Conservation (phyloP, 2,329 filamentous ascomycete species). For the Neurospora crassa region DNA sequence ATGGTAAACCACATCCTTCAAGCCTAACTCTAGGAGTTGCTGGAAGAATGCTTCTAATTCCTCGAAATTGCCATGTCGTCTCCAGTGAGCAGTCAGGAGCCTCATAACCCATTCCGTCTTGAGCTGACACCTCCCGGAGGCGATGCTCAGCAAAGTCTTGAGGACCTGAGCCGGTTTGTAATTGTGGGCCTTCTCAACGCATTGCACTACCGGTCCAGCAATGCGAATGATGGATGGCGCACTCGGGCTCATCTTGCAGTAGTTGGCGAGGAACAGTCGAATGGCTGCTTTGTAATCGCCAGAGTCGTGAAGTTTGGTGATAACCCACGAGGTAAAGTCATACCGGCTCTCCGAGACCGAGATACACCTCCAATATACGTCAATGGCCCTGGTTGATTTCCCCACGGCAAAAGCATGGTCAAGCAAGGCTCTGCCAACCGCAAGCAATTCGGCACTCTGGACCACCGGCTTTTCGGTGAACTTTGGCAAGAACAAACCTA, state of each 20-base stretch:
- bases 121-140: constrained; percentile 13
- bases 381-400: constrained; percentile 7
- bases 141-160: constrained; percentile 19
- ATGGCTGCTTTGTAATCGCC: constrained; percentile 24
- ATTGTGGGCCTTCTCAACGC: constrained; percentile 22
- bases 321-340: constrained; percentile 22
- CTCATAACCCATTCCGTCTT: constrained; percentile 27
- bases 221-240: constrained; percentile 17
- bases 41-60: constrained; percentile 20
- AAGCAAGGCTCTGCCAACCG: constrained; percentile 21
- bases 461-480: constrained; percentile 16
- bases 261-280: constrained; percentile 25
- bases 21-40: constrained; percentile 9
- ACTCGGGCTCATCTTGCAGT: constrained; percentile 18
- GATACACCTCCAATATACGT: constrained; percentile 25
- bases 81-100: constrained; percentile 28
- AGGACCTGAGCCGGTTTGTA: constrained; percentile 22
- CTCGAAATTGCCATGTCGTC: constrained; percentile 18
- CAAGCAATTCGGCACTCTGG: constrained; percentile 11
- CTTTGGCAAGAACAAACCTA: constrained; percentile 23
- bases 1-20: constrained; percentile 20
- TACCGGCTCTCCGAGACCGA: constrained; percentile 15
- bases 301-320: constrained; percentile 21
- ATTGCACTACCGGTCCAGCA: constrained; percentile 23
- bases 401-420: constrained; percentile 17